A percentile compares a stretch with the other conserved stretches of the same genome.
These are phyloP conservation scores for Nepenthes alata DNA, from an alignment of 179 eudicot species.

Conservation along the genomic window DNA sequence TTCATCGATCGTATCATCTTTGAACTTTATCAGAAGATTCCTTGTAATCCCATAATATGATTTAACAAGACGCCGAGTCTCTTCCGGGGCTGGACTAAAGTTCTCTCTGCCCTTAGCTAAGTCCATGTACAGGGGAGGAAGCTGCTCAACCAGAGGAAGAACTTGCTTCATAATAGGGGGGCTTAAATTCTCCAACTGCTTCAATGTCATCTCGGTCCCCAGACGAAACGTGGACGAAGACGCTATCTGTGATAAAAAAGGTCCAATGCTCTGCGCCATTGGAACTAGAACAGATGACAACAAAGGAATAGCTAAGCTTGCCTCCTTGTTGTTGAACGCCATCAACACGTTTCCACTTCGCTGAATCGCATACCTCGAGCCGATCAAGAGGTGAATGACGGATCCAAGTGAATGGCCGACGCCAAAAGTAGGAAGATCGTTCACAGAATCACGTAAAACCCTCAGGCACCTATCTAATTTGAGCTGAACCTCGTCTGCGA, in stretches of 20 bases:
- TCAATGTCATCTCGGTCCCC: conserved; percentile 93
- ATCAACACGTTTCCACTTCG: conserved; percentile 69
- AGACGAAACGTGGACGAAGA: conserved; percentile 71
- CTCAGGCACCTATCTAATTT: conserved; percentile 82
- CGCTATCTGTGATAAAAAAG: conserved; percentile 63
- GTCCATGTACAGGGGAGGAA: conserved; percentile 90
- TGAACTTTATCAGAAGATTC: conserved; percentile 79
- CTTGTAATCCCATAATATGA: conserved; percentile 74
- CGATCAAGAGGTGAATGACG: conserved; percentile 79
- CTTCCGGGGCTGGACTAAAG: conserved; percentile 88
- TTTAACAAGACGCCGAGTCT: conserved; percentile 74
- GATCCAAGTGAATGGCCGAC: conserved; percentile 95
- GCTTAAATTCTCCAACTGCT: conserved; percentile 81
- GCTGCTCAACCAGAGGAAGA: conserved; percentile 91
- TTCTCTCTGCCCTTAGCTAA: conserved; percentile 85
- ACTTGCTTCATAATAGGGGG: conserved; percentile 89
- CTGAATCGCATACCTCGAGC: conserved; percentile 87
- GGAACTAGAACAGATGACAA: conserved; percentile 83
- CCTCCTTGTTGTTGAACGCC: conserved; percentile 94
- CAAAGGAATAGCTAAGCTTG: conserved; percentile 72
- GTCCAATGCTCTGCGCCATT: conserved; percentile 77
- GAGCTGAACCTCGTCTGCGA: conserved; percentile 92
- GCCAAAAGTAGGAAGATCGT: conserved; percentile 81
- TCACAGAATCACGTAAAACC: conserved; percentile 54
- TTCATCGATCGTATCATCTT: conserved; percentile 90